These are phyloP conservation scores for Ceratocystis colombiana DNA, from an alignment of 2,329 filamentous ascomycete species.

Conservation along the genomic window DNA sequence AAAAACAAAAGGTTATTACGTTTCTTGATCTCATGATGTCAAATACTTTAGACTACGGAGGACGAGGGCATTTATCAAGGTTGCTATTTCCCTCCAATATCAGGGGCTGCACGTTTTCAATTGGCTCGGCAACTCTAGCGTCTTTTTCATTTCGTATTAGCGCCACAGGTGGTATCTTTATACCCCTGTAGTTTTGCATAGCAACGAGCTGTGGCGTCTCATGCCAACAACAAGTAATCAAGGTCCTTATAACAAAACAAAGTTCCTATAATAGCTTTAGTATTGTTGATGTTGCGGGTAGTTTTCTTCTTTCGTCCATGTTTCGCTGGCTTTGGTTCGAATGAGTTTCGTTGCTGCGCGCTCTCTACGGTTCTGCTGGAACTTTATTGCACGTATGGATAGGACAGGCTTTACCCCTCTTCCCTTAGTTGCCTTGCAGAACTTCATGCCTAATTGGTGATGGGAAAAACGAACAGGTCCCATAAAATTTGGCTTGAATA, in stretches of 20 bases:
- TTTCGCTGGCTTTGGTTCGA: too few species aligned
- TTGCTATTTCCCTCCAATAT: neutral
- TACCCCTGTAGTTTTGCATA: neutral
- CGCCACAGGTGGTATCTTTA: constrained; percentile 3
- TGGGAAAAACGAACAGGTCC: too few species aligned
- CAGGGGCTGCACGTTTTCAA: neutral
- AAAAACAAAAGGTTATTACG: neutral
- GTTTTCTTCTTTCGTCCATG: neutral
- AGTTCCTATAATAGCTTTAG: neutral
- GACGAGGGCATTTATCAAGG: too few species aligned
- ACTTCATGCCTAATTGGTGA: too few species aligned
- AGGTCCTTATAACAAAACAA: neutral
- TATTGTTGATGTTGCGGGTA: neutral
- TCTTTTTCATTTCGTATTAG: constrained; percentile 10
- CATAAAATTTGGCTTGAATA: too few species aligned
- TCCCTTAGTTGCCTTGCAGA: too few species aligned
- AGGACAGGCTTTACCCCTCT: too few species aligned
- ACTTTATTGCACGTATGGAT: too few species aligned
- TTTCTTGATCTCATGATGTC: neutral
- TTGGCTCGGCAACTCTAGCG: constrained; percentile 14
- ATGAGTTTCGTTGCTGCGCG: too few species aligned
- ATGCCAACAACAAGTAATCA: neutral
- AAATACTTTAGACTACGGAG: too few species aligned
- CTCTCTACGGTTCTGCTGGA: too few species aligned
- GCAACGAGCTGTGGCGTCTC: constrained; percentile 1